Percentiles rank a stretch among this genome's conserved stretches.
Evolutionary conservation across 352 stramenopile species (phyloP).

Genomic region (Phytophthora pisi): DNA sequence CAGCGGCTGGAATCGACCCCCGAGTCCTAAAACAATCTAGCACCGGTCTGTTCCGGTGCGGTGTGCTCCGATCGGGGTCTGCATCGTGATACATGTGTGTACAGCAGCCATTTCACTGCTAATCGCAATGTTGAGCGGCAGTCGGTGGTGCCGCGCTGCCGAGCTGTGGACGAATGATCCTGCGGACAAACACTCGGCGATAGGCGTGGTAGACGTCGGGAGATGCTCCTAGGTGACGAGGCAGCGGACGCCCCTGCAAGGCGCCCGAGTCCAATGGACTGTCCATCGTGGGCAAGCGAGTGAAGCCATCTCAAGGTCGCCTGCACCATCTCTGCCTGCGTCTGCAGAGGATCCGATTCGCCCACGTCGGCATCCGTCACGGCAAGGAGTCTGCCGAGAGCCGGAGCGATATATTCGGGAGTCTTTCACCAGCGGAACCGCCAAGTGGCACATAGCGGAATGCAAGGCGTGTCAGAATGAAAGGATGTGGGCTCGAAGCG

Average conservation of each 20-base stretch:
- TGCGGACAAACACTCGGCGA: conserved; percentile 1
- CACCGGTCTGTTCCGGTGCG: not conserved
- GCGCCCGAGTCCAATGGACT: not conserved
- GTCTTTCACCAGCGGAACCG: conserved; percentile 25
- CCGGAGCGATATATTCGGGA: conserved; percentile 16
- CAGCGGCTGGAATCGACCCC: too few species aligned
- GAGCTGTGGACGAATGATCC: conserved; percentile 10
- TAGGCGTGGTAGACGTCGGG: not conserved
- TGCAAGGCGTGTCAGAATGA: not conserved
- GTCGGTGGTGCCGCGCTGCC: not conserved
- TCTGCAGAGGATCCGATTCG: conserved; percentile 26
- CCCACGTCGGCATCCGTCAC: conserved; percentile 31
- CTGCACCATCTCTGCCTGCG: conserved; percentile 9
- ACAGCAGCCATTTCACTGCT: too few species aligned
- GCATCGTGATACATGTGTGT: not conserved
- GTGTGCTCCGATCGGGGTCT: not conserved
- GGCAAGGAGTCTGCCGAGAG: conserved; percentile 14
- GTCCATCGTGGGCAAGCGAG: not conserved
- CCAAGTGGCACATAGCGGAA: conserved; percentile 13
- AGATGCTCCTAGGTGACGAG: conserved; percentile 26
- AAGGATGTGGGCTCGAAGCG: conserved; percentile 14
- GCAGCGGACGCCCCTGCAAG: not conserved
- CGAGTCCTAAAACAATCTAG: too few species aligned
- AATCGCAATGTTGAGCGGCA: conserved; percentile 5
- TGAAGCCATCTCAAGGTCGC: conserved; percentile 6